phyloP scores from a whole-genome alignment of 2,329 filamentous ascomycete species.

The Incumbomyces lentus region DNA sequence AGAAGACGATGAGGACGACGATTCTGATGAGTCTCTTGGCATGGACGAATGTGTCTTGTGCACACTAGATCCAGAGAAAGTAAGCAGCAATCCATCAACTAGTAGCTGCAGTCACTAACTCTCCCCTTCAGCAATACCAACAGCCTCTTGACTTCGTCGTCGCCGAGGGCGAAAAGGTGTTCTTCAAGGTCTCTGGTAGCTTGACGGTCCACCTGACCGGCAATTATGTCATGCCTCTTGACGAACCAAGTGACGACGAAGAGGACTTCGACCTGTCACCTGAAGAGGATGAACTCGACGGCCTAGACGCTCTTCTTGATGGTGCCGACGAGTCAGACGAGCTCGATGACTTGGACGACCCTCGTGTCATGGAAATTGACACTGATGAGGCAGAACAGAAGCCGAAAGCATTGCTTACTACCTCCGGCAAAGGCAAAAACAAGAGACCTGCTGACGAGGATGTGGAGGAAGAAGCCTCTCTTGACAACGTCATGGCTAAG shows the following conservation, averaged over 20 bases:
- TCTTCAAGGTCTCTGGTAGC: conserved; percentile 82
- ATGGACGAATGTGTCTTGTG: conserved; percentile 88
- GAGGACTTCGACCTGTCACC: conserved; percentile 71
- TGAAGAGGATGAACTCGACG: conserved; percentile 65
- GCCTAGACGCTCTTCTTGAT: conserved; percentile 37
- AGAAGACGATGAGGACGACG: conserved; percentile 48
- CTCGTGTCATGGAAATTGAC: conserved; percentile 74
- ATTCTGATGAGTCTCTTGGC: conserved; percentile 48
- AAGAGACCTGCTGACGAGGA: conserved; percentile 75
- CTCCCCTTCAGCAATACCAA: conserved; percentile 66
- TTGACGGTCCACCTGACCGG: conserved; percentile 88
- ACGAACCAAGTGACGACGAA: conserved; percentile 47
- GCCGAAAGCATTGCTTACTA: conserved; percentile 36
- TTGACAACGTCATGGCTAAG: conserved; percentile 81
- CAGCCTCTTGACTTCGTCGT: conserved; percentile 91
- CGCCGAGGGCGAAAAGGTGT: conserved; percentile 76
- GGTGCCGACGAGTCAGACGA: conserved; percentile 60
- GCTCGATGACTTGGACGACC: conserved; percentile 66
- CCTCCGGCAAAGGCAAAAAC: conserved; percentile 63
- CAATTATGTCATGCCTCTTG: conserved; percentile 76
- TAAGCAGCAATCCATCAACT: conserved; percentile 37
- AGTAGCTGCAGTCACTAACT: conserved; percentile 3
- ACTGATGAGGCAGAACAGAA: conserved; percentile 54
- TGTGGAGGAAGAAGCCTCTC: conserved; percentile 50
- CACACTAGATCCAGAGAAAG: conserved; percentile 86